These are phyloP conservation scores for Nepenthes alata DNA, from an alignment of 179 eudicot species.

Conservation along the genomic window DNA sequence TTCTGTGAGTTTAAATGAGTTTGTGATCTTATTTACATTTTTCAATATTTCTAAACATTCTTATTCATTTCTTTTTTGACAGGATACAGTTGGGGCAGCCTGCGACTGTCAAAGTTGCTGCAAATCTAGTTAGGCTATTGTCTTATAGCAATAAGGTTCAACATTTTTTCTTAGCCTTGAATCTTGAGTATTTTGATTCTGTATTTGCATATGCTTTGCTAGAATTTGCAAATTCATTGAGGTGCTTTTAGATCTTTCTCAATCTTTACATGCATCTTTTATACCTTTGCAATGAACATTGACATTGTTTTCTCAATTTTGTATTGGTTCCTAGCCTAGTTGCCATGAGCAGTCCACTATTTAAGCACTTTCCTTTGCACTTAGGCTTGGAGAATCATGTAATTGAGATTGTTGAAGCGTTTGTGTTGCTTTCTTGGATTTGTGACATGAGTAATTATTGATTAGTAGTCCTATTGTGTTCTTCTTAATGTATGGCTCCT, in stretches of 20 bases:
- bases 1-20: neutral
- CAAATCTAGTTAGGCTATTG: slow-evolving; percentile 72
- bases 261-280: no score
- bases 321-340: no score
- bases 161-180: neutral
- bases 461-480: no score
- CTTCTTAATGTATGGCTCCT: no score
- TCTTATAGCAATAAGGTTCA: slow-evolving; percentile 82
- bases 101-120: slow-evolving; percentile 94
- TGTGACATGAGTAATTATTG: no score
- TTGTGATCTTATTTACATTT: neutral
- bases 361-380: no score
- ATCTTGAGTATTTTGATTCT: neutral
- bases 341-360: no score
- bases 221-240: neutral
- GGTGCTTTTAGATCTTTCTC: neutral
- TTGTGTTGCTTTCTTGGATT: no score
- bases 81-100: slow-evolving; percentile 97
- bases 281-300: no score
- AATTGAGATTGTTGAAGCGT: no score
- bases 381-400: no score
- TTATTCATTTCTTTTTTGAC: slow-evolving; percentile 6
- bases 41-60: neutral
- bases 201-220: neutral
- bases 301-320: no score